phyloP scores from a whole-genome alignment of 805 yeast species.

The Lipomyces lipofer region DNA sequence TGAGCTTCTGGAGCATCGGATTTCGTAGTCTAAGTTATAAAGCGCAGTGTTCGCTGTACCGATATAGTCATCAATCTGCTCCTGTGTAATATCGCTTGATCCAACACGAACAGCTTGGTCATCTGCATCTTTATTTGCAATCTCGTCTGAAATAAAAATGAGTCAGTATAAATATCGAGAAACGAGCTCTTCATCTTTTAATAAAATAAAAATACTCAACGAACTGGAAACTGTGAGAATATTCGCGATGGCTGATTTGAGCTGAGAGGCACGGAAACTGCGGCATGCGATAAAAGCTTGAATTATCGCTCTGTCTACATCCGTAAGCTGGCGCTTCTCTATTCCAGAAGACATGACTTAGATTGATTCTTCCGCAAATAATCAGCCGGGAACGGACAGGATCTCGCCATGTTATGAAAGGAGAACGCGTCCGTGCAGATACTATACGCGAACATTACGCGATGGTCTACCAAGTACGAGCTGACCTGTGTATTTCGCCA shows the following conservation, averaged over 20 bases:
- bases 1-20: conserved; percentile 10
- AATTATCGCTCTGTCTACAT: conserved; percentile 22
- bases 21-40: conserved; percentile 22
- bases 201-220: not conserved
- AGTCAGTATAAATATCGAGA: not conserved
- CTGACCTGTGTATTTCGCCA: too few relatives aligned
- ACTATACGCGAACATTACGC: too few relatives aligned
- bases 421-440: too few relatives aligned
- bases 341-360: too few relatives aligned
- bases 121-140: not conserved
- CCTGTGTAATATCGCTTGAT: conserved; percentile 12
- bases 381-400: too few relatives aligned
- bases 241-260: conserved; percentile 13
- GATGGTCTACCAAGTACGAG: too few relatives aligned
- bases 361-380: too few relatives aligned
- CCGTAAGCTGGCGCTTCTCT: conserved; percentile 2
- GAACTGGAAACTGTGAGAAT: conserved; percentile 18
- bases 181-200: not conserved
- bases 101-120: conserved; percentile 1
- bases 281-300: conserved; percentile 23
- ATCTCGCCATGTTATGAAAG: too few relatives aligned
- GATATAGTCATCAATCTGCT: conserved; percentile 18
- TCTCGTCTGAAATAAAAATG: not conserved
- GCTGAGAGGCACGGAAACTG: conserved; percentile 2
- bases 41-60: conserved; percentile 15